Percentiles rank a stretch among this genome's conserved stretches.
phyloP scores from a whole-genome alignment of 2,329 filamentous ascomycete species.

The Fusarium musae region DNA sequence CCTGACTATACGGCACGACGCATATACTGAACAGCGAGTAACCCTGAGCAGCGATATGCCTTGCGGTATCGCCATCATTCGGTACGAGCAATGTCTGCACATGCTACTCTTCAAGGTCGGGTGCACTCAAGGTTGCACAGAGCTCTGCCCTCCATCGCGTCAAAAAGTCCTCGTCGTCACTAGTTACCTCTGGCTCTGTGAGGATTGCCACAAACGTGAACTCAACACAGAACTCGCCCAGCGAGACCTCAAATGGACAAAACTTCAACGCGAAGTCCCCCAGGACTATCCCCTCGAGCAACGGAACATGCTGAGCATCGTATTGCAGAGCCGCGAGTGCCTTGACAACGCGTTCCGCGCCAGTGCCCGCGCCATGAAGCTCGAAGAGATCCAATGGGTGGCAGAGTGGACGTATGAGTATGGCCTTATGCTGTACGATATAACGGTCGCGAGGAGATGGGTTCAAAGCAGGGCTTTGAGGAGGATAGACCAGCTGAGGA shows the following conservation, averaged over 20 bases:
- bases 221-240: slow-evolving; percentile 11
- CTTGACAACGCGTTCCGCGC: slow-evolving; percentile 4
- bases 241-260: slow-evolving; percentile 18
- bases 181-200: slow-evolving; percentile 45
- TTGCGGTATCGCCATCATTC: slow-evolving; percentile 45
- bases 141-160: slow-evolving; percentile 31
- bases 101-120: slow-evolving; percentile 42
- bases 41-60: slow-evolving; percentile 40
- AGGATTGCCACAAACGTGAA: slow-evolving; percentile 37
- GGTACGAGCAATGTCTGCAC: slow-evolving; percentile 43
- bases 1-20: background rate
- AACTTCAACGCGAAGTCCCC: background rate
- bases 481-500: slow-evolving; percentile 29
- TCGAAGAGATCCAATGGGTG: slow-evolving; percentile 44
- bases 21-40: background rate
- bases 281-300: background rate
- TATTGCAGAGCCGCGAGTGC: background rate
- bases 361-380: slow-evolving; percentile 3
- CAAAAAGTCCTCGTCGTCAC: slow-evolving; percentile 38
- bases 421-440: slow-evolving; percentile 37
- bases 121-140: slow-evolving; percentile 43
- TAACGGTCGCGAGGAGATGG: slow-evolving; percentile 13
- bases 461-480: background rate
- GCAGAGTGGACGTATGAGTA: slow-evolving; percentile 45
- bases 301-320: background rate